Percentiles rank a stretch among this genome's conserved stretches.
These are phyloP conservation scores for Cichorium intybus DNA, from an alignment of 140 eudicot species.

Conservation along the genomic window DNA sequence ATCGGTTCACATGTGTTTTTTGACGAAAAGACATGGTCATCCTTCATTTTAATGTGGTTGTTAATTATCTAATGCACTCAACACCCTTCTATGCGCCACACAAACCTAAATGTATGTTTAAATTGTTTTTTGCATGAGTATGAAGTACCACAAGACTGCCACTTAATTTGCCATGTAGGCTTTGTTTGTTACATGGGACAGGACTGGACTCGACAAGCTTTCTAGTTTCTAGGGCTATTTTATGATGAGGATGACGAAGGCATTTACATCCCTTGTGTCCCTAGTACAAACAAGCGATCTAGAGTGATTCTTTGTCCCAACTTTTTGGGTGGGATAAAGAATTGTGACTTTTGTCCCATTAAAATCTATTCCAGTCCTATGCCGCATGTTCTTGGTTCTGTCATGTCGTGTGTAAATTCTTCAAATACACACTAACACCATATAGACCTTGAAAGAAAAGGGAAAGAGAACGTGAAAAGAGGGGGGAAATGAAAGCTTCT, in stretches of 20 bases:
- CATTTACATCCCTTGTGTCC: neutral
- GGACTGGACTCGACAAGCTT: neutral
- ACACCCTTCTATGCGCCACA: neutral
- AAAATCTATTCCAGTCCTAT: no score
- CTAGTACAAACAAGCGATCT: no score
- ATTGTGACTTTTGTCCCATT: neutral
- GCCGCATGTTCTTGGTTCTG: no score
- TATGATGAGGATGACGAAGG: no score
- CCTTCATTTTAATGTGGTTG: conserved; percentile 26
- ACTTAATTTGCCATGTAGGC: neutral
- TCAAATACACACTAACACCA: neutral
- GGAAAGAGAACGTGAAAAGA: neutral
- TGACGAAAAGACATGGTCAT: conserved; percentile 24
- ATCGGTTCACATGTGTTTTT: conserved; percentile 19
- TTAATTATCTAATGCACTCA: conserved; percentile 17
- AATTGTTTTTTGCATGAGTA: neutral
- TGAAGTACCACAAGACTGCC: neutral
- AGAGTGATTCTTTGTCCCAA: neutral
- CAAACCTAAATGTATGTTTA: neutral
- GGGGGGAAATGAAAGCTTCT: no score
- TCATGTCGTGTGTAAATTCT: no score
- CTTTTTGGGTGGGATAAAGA: neutral
- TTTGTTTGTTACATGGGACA: neutral
- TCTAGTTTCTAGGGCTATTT: neutral
- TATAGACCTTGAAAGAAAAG: no score